Base-by-base conservation (phyloP, 768 basidiomycete genomes). In the Cystoderma amianthinum region DNA sequence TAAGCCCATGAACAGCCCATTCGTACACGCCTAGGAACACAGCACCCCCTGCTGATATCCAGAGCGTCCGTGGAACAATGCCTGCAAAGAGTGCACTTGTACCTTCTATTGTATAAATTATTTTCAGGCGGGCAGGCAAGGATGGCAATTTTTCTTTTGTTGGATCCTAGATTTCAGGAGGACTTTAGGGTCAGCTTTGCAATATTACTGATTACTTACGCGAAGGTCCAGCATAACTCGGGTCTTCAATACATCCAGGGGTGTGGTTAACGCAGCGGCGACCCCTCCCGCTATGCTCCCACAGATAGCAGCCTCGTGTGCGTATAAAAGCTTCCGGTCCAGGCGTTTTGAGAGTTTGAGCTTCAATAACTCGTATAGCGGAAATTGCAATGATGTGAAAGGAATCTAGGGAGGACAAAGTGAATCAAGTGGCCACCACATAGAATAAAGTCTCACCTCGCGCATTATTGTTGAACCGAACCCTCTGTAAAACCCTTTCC, bases 11-110 rank as follows among this genome's bases (percentile, higher is more conserved):
- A 3, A 82, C 67, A 1, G 71, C 78, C 76, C 80, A 84, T 59
- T 99, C 95, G 52, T 97, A 99, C 36, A 91, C 83, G n/a, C 96
- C 96, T 18, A 99, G 71, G 60, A 99, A 99, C 0, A 98, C 91
- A 1, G 94, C 93, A 2, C 96, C 96, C 2, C 96, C 96, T 2
- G 89, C 82, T 2, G 91, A 92, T 54, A 99, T 98, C 86, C 95
- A 98, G 39, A 96, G 57, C 28, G 94, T 97, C 56, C 96, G 76
- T 18, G 95, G 95, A 5, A 94, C 73, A 32, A 86, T 76, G 9
- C 96, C 96, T 4, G 85, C 63, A 55, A 95, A 97, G 3, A 99
- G 67, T 2, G 89, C 89, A 22, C 57, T 64, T 1, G 65, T 39
- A 2, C 96, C 95, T 59, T 95, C 95, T 0, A 60, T 56, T 5